Percentiles rank a stretch among this genome's conserved stretches.
These are phyloP conservation scores for Kwoniella sp. DNA, from an alignment of 768 basidiomycete species.

Conservation along the genomic window DNA sequence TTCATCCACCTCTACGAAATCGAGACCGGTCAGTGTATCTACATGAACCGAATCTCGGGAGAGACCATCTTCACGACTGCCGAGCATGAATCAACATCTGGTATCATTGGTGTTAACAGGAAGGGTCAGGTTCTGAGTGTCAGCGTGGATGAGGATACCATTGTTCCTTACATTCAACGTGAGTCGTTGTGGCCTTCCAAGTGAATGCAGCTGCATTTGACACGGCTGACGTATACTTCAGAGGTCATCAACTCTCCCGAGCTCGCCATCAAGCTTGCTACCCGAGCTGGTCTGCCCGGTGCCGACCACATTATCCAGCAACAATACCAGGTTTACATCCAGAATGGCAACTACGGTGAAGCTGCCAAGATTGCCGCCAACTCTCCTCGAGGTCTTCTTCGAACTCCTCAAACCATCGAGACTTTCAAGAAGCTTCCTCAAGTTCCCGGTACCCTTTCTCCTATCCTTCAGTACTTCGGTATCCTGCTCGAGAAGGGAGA, in stretches of 20 bases:
- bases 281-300: constrained; percentile 91
- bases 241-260: constrained; percentile 91
- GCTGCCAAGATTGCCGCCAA: constrained; percentile 98
- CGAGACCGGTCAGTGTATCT: constrained; percentile 93
- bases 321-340: constrained; percentile 90
- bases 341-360: constrained; percentile 82
- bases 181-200: constrained; percentile 21
- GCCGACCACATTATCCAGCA: constrained; percentile 95
- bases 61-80: constrained; percentile 99
- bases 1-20: constrained; percentile 99
- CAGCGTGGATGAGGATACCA: constrained; percentile 91
- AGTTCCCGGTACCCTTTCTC: constrained; percentile 83
- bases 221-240: constrained; percentile 21
- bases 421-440: constrained; percentile 95
- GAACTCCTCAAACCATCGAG: constrained; percentile 92
- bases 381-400: constrained; percentile 91
- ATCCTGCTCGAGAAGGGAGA: constrained; percentile 98
- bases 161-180: constrained; percentile 90
- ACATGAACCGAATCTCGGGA: constrained; percentile 99
- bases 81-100: constrained; percentile 87
- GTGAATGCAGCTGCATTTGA: neutral
- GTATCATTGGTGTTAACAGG: constrained; percentile 99
- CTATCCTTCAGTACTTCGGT: constrained; percentile 97
- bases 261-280: constrained; percentile 95
- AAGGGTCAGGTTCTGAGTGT: constrained; percentile 98